phyloP scores from a whole-genome alignment of 1,284 basidiomycete genomes.

The Sporisorium graminicola region DNA sequence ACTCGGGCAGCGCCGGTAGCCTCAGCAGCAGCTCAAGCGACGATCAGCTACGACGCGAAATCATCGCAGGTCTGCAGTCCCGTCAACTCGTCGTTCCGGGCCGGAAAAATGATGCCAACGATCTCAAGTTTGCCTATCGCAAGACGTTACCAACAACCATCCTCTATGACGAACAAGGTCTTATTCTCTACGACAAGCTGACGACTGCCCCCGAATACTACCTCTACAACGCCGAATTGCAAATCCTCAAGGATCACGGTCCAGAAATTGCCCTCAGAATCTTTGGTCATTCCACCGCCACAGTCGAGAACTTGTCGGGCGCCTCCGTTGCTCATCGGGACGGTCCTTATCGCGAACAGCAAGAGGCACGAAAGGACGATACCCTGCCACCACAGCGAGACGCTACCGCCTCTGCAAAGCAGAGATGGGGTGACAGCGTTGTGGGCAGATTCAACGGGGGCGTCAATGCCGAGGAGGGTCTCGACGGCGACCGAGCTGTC shows the following conservation, averaged over 20 bases:
- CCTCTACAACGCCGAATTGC: conserved; percentile 77
- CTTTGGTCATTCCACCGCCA: conserved; percentile 67
- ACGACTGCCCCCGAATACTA: conserved; percentile 81
- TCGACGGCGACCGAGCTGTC: conserved; percentile 71
- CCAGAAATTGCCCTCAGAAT: conserved; percentile 71
- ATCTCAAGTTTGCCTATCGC: conserved; percentile 48
- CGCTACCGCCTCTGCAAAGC: conserved; percentile 50
- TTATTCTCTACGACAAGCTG: conserved; percentile 79
- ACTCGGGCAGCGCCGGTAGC: conserved; percentile 53
- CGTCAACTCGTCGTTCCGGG: conserved; percentile 55
- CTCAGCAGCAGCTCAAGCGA: conserved; percentile 39
- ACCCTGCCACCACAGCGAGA: conserved; percentile 29
- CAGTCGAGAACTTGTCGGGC: conserved; percentile 61
- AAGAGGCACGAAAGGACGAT: conserved; percentile 26
- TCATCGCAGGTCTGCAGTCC: conserved; percentile 52
- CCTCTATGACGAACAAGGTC: conserved; percentile 86
- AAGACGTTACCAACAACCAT: conserved; percentile 82
- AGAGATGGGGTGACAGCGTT: conserved; percentile 75
- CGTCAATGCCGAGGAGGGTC: conserved; percentile 73
- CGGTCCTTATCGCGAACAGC: conserved; percentile 69
- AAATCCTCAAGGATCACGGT: conserved; percentile 72
- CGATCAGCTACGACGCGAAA: conserved; percentile 47
- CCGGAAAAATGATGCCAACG: conserved; percentile 36
- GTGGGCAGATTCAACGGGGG: conserved; percentile 80
- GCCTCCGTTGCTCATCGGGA: neutral